Percentiles rank a stretch among this genome's conserved stretches.
Evolutionary conservation across 202 grass and related monocot species (phyloP).

Genomic region (Tripidium arundinaceum): DNA sequence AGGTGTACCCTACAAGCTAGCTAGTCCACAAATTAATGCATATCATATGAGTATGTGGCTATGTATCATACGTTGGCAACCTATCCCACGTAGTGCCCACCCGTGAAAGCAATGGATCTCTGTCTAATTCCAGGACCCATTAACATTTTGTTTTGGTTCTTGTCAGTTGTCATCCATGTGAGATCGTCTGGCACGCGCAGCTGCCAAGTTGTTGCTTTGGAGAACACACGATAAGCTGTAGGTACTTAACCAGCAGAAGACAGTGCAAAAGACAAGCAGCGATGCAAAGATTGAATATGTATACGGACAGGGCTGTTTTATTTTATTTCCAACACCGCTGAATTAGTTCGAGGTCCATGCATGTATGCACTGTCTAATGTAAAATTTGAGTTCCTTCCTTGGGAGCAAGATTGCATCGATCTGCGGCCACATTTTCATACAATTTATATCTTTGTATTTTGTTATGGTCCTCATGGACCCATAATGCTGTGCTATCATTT

Average conservation of each 20-base stretch:
- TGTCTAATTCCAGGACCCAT: not conserved
- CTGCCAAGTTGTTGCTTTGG: not conserved
- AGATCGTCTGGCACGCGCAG: not conserved
- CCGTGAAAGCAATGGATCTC: not conserved
- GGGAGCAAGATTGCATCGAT: too few relatives aligned
- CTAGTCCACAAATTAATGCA: not conserved
- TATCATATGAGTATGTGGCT: not conserved
- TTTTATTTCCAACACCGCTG: too few relatives aligned
- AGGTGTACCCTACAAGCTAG: not conserved
- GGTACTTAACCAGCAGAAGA: not conserved
- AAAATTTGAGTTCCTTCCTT: too few relatives aligned
- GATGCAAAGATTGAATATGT: too few relatives aligned
- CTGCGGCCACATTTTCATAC: too few relatives aligned
- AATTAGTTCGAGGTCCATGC: too few relatives aligned
- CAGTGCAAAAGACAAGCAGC: not conserved
- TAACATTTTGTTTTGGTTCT: not conserved
- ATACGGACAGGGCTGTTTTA: too few relatives aligned
- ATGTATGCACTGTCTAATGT: too few relatives aligned
- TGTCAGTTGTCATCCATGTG: not conserved
- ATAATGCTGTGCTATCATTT: too few relatives aligned
- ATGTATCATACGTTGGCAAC: not conserved
- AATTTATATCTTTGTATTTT: too few relatives aligned
- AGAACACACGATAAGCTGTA: not conserved
- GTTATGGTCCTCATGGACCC: too few relatives aligned
- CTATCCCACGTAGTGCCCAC: not conserved